Conservation (phyloP, 257 asterid species). For the Voacanga thouarsii region DNA sequence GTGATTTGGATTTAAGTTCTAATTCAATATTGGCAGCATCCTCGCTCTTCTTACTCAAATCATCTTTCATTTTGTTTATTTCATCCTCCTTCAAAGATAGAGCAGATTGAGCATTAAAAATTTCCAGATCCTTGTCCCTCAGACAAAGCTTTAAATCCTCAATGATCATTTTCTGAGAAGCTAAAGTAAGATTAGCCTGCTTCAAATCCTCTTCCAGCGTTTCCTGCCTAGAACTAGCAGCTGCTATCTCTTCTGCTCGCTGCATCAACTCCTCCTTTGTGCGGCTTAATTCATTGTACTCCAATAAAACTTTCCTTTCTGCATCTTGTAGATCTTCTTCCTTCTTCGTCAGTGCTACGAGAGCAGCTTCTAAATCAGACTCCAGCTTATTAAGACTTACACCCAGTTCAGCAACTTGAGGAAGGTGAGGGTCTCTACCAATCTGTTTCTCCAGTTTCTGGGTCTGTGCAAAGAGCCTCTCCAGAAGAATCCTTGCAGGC, state of each 20-base stretch:
- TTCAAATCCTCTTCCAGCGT: slow-evolving; percentile 64
- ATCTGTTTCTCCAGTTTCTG: slow-evolving; percentile 82
- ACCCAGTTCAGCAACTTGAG: slow-evolving; percentile 52
- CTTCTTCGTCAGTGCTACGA: slow-evolving; percentile 63
- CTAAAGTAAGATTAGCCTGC: slow-evolving; percentile 52
- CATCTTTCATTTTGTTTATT: slow-evolving; percentile 47
- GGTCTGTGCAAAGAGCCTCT: slow-evolving; percentile 72
- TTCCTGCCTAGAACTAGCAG: slow-evolving; percentile 55
- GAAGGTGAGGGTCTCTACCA: slow-evolving; percentile 51
- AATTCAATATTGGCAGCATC: slow-evolving; percentile 51
- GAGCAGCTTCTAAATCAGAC: slow-evolving; percentile 62
- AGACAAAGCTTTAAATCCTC: slow-evolving; percentile 56
- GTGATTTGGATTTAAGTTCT: slow-evolving; percentile 56
- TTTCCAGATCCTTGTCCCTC: slow-evolving; percentile 54
- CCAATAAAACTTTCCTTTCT: slow-evolving; percentile 52
- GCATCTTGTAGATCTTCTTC: slow-evolving; percentile 78
- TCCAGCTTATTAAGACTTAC: slow-evolving; percentile 53
- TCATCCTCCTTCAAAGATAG: slow-evolving; percentile 57
- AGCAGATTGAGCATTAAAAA: slow-evolving; percentile 42
- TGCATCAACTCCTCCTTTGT: slow-evolving; percentile 55
- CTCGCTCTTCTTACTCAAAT: slow-evolving; percentile 52
- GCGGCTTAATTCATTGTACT: slow-evolving; percentile 43
- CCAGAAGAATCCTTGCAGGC: slow-evolving; percentile 72
- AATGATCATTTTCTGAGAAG: slow-evolving; percentile 60
- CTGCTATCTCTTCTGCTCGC: slow-evolving; percentile 47